Conservation (phyloP, 305 asterid species). For the Rubia occidens region DNA sequence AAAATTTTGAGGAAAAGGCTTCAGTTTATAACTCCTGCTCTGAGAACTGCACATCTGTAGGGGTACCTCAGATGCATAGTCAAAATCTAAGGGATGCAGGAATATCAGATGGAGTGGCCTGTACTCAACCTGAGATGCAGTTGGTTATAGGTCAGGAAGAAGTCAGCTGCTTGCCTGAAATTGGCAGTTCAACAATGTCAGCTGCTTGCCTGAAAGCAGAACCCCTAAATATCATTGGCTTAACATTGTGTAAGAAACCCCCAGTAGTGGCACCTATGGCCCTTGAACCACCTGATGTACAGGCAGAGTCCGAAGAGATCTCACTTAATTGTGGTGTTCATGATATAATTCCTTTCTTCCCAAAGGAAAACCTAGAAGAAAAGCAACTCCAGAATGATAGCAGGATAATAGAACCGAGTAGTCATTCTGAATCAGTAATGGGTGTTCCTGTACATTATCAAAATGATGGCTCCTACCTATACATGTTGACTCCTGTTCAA, state of each 20-base stretch:
- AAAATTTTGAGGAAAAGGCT: slow-evolving; percentile 10
- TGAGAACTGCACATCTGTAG: slow-evolving; percentile 23
- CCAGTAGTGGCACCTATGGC: slow-evolving; percentile 33
- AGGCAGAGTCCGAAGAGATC: slow-evolving; percentile 17
- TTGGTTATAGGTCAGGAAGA: slow-evolving; percentile 16
- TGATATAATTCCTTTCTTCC: slow-evolving; percentile 50
- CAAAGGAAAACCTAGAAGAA: slow-evolving; percentile 31
- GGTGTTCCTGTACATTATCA: slow-evolving; percentile 69
- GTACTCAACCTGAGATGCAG: slow-evolving; percentile 17
- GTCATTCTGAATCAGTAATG: slow-evolving; percentile 32
- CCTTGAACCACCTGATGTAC: slow-evolving; percentile 14
- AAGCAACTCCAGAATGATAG: slow-evolving; percentile 22
- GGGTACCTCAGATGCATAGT: slow-evolving; percentile 21
- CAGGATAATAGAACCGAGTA: slow-evolving; percentile 23
- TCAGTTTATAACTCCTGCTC: slow-evolving; percentile 17
- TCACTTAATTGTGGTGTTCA: slow-evolving; percentile 25
- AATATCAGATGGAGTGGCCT: slow-evolving; percentile 15
- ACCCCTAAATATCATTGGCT: slow-evolving; percentile 33
- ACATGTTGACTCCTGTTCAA: slow-evolving; percentile 64
- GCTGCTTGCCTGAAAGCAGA: slow-evolving; percentile 27
- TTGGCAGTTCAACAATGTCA: slow-evolving; percentile 22
- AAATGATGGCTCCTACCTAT: slow-evolving; percentile 76
- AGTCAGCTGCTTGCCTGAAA: slow-evolving; percentile 18
- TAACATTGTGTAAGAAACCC: slow-evolving; percentile 54
- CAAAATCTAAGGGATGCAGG: slow-evolving; percentile 22